Conservation (phyloP, 2,329 filamentous ascomycete species). For the Ceratocystiopsis sp. region DNA sequence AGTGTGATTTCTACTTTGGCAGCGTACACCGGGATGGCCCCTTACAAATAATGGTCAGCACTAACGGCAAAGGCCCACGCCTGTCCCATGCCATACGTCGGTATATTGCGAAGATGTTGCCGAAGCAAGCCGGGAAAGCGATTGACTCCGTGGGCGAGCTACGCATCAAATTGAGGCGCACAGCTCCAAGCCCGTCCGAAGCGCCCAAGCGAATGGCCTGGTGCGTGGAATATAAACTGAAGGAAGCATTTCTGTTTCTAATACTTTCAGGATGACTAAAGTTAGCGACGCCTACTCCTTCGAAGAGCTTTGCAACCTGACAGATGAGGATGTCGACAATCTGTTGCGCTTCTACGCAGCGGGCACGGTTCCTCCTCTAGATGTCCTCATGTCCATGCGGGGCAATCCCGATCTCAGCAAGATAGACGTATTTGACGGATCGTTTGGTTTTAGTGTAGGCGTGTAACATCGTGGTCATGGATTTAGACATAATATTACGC, state of each 20-base stretch:
- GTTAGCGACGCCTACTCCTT: conserved; percentile 79
- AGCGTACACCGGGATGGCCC: conserved; percentile 90
- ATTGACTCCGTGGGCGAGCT: conserved; percentile 72
- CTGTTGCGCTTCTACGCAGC: conserved; percentile 58
- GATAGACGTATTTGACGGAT: conserved; percentile 40
- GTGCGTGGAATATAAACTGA: conserved; percentile 25
- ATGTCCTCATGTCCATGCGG: conserved; percentile 37
- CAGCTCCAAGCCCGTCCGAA: conserved; percentile 56
- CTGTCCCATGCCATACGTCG: conserved; percentile 73
- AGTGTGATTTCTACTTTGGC: conserved; percentile 98
- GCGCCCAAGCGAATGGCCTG: conserved; percentile 83
- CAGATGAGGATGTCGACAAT: conserved; percentile 67
- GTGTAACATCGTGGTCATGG: conserved; percentile 6
- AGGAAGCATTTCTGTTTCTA: background rate
- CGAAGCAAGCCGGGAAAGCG: conserved; percentile 65
- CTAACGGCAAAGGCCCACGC: conserved; percentile 88
- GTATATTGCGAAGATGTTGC: conserved; percentile 62
- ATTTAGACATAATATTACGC: too few species aligned
- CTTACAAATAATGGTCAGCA: conserved; percentile 96
- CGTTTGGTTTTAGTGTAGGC: conserved; percentile 41
- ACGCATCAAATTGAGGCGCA: conserved; percentile 57
- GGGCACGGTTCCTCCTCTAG: conserved; percentile 37
- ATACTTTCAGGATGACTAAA: conserved; percentile 58
- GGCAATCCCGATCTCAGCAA: conserved; percentile 25
- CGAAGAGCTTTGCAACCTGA: conserved; percentile 69